Evolutionary conservation across 176 grass and related monocot species (phyloP).

Genomic region (Triticum aestivum): DNA sequence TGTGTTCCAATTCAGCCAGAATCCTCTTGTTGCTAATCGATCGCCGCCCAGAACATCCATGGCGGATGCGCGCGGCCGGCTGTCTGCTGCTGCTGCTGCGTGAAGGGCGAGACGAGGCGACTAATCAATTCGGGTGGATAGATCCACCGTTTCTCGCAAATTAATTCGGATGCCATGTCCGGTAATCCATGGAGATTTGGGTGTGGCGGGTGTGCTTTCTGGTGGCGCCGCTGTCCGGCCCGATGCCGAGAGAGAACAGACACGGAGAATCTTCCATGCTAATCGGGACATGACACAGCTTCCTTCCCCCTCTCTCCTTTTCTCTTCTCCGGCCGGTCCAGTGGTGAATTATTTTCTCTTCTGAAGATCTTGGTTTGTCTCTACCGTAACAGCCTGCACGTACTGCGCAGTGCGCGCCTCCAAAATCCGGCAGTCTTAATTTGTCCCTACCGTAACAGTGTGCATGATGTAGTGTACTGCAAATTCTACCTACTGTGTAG

Average conservation of each 20-base stretch:
- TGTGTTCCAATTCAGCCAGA: neutral
- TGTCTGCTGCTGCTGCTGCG: neutral
- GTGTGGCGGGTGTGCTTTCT: conserved; percentile 23
- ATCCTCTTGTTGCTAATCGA: neutral
- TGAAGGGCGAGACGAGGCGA: neutral
- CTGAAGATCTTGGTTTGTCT: conserved; percentile 12
- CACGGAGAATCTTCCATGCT: conserved; percentile 39
- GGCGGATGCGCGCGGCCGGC: neutral
- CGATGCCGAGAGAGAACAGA: conserved; percentile 26
- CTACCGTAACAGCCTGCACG: neutral
- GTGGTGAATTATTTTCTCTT: neutral
- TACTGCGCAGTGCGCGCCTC: neutral
- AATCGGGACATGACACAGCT: conserved; percentile 26
- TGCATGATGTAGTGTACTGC: neutral
- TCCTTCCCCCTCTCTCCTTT: neutral
- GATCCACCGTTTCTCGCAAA: conserved; percentile 7
- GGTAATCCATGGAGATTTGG: conserved; percentile 32
- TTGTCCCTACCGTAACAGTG: neutral
- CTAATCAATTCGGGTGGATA: neutral
- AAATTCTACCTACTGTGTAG: conserved; percentile 11
- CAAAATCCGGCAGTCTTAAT: neutral
- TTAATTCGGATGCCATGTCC: conserved; percentile 25
- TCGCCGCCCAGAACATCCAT: neutral
- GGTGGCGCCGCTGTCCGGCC: conserved; percentile 14
- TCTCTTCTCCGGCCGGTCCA: neutral